Evolutionary conservation across 2,329 filamentous ascomycete species (phyloP).

Genomic region (Ceratocystis destructans): DNA sequence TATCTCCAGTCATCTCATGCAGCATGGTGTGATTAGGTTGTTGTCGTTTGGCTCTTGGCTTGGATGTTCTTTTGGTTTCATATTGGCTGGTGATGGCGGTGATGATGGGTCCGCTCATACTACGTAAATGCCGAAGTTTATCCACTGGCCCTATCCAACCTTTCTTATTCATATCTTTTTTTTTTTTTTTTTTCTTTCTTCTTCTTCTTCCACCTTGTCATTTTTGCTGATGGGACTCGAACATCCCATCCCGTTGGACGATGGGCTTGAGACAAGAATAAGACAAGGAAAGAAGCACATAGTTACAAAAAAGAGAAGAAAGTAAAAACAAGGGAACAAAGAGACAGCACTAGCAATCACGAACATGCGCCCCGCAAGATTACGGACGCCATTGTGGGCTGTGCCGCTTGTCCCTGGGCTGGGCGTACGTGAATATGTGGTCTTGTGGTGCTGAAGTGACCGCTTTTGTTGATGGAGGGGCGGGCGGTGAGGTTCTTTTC

Average conservation of each 20-base stretch:
- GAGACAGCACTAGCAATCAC: neutral
- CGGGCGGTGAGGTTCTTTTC: neutral
- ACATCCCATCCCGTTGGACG: too few relatives aligned
- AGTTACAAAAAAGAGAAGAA: too few relatives aligned
- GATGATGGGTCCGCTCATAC: too few relatives aligned
- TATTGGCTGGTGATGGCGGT: too few relatives aligned
- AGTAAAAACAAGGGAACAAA: neutral
- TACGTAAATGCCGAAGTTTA: neutral
- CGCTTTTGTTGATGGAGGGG: neutral
- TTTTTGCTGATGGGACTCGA: too few relatives aligned
- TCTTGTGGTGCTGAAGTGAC: neutral
- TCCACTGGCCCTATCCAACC: neutral
- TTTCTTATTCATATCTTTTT: neutral
- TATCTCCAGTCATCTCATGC: too few relatives aligned
- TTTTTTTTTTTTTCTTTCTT: neutral
- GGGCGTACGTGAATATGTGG: neutral
- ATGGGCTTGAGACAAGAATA: too few relatives aligned
- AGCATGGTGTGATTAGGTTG: too few relatives aligned
- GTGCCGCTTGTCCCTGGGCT: neutral
- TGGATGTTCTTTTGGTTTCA: too few relatives aligned
- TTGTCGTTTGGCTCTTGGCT: too few relatives aligned
- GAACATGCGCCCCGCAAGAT: neutral
- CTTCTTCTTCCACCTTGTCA: neutral
- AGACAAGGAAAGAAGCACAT: too few relatives aligned
- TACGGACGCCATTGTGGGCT: constrained; percentile 1